Base-by-base conservation (phyloP, 805 yeast species). In the Hanseniaspora jakobsenii region DNA sequence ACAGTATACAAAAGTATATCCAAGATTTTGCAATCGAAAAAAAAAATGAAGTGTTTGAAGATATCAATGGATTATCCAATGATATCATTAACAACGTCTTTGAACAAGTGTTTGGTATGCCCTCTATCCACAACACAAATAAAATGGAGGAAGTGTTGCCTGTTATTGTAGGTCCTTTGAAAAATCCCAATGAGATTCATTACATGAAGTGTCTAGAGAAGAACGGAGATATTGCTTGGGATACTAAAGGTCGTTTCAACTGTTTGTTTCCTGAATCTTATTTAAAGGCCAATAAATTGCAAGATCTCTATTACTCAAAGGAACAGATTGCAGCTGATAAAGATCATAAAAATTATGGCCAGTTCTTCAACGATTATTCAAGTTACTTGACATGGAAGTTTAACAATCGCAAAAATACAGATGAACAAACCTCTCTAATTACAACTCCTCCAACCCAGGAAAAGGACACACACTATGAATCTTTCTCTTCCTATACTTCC, bases 211-310 rank as follows among this genome's bases (percentile, higher is more conserved):
- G 97, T 60, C 52, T 71, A 49, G 72, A 71, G 17, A 62, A 70
- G 28, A 64, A 75, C 7, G 97, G 98, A 3, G 62, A 71, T 6
- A 73, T 84, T 0, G 77, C 76, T 10, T 89, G 96, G 95, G 93
- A 85, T 56, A 63, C 73, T 29, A 67, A 71, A 18, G 97, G 96
- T 0, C 72, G 77, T 59, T 89, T 96, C 96, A 73, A 87, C 56
- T 89, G 97, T 62, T 64, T 89, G 36, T 80, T 87, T 60, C 94
- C 95, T 10, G 68, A 69, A 55, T 62, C 60, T 38, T 66, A 49
- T 50, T 69, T 53, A 40, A 65, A 54, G 47, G 57, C 48, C 34
- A 64, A 59, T 49, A 50, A 55, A 34, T 52, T 59, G 14, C 53
- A 61, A 3, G 56, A 56, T 17, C 58, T 58, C 12, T 55, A 70